Evolutionary conservation across 83 land plant genomes (phyloP).

Genomic region (Thuja plicata): DNA sequence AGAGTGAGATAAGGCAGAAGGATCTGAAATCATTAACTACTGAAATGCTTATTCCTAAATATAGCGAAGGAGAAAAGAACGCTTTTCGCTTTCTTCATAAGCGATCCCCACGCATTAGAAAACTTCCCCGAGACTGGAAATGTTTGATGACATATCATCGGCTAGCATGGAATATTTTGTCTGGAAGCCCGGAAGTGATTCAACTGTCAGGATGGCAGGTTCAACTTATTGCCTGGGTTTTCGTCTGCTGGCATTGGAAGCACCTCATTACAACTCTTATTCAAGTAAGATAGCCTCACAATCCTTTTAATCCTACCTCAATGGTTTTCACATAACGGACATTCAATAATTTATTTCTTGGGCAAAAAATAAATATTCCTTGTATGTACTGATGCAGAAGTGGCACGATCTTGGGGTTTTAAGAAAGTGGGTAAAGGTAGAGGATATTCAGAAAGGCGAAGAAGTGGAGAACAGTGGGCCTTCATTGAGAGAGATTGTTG

Average conservation of each 20-base stretch:
- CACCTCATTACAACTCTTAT: neutral
- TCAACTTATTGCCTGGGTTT: neutral
- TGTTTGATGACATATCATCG: neutral
- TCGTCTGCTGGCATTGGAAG: slow-evolving; percentile 1
- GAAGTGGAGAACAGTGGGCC: neutral
- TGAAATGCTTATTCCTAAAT: neutral
- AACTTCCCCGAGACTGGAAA: neutral
- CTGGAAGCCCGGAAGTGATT: neutral
- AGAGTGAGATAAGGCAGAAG: neutral
- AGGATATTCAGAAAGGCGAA: neutral
- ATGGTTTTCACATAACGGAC: neutral
- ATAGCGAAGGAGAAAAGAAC: neutral
- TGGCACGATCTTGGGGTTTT: neutral
- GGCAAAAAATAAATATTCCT: neutral
- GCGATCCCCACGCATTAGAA: neutral
- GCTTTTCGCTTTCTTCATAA: neutral
- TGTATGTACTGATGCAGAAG: neutral
- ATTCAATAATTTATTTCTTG: neutral
- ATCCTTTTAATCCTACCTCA: neutral
- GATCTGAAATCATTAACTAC: neutral
- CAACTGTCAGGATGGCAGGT: neutral
- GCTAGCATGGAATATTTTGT: slow-evolving; percentile 1
- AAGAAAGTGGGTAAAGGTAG: neutral
- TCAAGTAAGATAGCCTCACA: neutral
- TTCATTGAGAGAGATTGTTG: neutral